Conservation (phyloP, 768 basidiomycete species). For the Pulveroboletus sp. region DNA sequence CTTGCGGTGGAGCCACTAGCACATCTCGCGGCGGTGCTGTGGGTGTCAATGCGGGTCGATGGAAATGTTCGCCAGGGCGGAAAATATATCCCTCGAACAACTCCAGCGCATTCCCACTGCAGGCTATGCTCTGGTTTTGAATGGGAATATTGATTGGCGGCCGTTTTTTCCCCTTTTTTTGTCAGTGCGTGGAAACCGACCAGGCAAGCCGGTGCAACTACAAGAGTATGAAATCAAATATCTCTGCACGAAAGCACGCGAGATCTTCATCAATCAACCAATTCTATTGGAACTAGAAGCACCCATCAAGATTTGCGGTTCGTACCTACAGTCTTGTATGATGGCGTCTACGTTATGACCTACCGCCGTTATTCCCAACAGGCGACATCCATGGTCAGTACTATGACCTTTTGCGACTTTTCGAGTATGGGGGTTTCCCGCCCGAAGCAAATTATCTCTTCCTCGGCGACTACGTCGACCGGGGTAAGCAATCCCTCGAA, state of each 20-base stretch:
- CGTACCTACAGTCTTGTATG: conserved; percentile 26
- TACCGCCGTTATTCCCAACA: conserved; percentile 31
- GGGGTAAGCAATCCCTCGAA: conserved; percentile 97
- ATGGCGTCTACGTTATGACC: conserved; percentile 16
- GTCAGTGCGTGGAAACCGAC: conserved; percentile 94
- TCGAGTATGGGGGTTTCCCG: conserved; percentile 99
- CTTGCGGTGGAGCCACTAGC: not conserved
- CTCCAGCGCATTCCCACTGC: not conserved
- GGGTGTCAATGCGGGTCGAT: conserved; percentile 1
- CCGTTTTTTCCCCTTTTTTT: conserved; percentile 11
- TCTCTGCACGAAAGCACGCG: conserved; percentile 95
- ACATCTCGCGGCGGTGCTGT: conserved; percentile 18
- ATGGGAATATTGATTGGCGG: conserved; percentile 14
- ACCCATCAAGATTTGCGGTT: conserved; percentile 99
- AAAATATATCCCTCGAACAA: not conserved
- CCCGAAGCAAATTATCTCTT: conserved; percentile 99
- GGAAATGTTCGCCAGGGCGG: conserved; percentile 4
- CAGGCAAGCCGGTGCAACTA: conserved; percentile 95
- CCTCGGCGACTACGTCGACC: conserved; percentile 98
- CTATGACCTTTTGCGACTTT: conserved; percentile 95
- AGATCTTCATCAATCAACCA: conserved; percentile 99
- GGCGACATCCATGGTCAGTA: conserved; percentile 99
- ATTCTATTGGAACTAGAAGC: conserved; percentile 97
- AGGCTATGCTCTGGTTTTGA: not conserved
- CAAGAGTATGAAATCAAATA: conserved; percentile 99